Evolutionary conservation across 306 rosid species (phyloP).

Genomic region (Chamaecrista fasciculata): DNA sequence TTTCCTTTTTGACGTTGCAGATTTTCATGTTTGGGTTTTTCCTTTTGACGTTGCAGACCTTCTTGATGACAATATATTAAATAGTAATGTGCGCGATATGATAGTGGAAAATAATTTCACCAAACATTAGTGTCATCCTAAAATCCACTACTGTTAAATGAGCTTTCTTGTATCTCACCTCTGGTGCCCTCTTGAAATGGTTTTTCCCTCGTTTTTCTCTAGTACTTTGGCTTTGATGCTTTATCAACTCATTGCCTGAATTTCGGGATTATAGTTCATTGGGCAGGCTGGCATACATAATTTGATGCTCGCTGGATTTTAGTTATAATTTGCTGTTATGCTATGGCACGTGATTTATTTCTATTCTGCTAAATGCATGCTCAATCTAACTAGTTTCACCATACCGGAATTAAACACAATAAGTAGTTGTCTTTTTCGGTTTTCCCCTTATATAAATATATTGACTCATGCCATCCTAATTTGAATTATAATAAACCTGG

Average conservation of each 20-base stretch:
- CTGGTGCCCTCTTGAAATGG: slow-evolving; percentile 4
- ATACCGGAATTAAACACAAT: neutral
- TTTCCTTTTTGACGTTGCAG: slow-evolving; percentile 45
- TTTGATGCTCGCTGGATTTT: neutral
- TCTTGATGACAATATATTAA: slow-evolving; percentile 35
- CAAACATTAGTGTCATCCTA: slow-evolving; percentile 24
- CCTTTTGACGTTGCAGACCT: slow-evolving; percentile 42
- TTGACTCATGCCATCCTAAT: no score
- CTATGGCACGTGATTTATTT: neutral
- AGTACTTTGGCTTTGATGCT: neutral
- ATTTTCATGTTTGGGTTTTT: slow-evolving; percentile 40
- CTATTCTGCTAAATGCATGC: neutral
- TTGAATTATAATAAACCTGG: no score
- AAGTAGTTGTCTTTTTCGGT: neutral
- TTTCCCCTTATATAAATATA: no score
- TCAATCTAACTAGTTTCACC: neutral
- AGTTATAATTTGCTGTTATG: neutral
- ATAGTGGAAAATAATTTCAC: slow-evolving; percentile 15
- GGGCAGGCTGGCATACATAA: neutral
- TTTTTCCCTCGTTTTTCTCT: slow-evolving; percentile 4
- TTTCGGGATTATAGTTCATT: neutral
- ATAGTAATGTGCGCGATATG: slow-evolving; percentile 30
- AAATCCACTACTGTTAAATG: slow-evolving; percentile 14
- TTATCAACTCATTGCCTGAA: slow-evolving; percentile 24
- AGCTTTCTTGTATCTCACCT: slow-evolving; percentile 18